Conservation (phyloP, 2,329 filamentous ascomycete species). For the Exophiala sideris region DNA sequence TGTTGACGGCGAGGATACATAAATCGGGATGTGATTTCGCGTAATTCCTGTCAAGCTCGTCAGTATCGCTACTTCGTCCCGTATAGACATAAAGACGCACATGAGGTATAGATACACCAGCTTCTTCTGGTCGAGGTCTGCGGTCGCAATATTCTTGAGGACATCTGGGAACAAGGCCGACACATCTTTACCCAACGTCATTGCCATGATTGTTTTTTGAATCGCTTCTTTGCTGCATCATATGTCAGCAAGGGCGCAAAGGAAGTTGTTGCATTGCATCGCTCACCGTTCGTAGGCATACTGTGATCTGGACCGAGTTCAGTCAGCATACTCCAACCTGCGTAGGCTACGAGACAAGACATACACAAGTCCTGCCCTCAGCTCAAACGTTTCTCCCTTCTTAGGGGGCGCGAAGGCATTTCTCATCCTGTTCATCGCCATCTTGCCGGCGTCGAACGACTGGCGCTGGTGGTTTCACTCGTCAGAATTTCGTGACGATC, state of each 20-base stretch:
- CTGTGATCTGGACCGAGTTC: slow-evolving; percentile 64
- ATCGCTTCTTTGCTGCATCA: slow-evolving; percentile 81
- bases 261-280: slow-evolving; percentile 22
- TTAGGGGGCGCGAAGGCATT: slow-evolving; percentile 88
- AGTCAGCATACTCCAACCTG: slow-evolving; percentile 35
- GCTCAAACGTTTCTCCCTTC: slow-evolving; percentile 97
- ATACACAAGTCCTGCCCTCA: slow-evolving; percentile 83
- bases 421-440: slow-evolving; percentile 95
- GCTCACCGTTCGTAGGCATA: slow-evolving; percentile 87
- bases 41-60: slow-evolving; percentile 71
- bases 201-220: slow-evolving; percentile 99
- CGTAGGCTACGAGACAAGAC: slow-evolving; percentile 27
- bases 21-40: slow-evolving; percentile 98
- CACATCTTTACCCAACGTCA: slow-evolving; percentile 98
- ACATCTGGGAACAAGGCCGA: slow-evolving; percentile 96
- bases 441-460: slow-evolving; percentile 37
- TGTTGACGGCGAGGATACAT: slow-evolving; percentile 97
- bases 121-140: slow-evolving; percentile 97
- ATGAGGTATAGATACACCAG: slow-evolving; percentile 97
- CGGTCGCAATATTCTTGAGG: slow-evolving; percentile 95
- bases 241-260: slow-evolving; percentile 21
- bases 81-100: slow-evolving; percentile 51
- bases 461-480: background rate
- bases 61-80: slow-evolving; percentile 1
- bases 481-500: slow-evolving; percentile 6